Conservation (phyloP, 176 grass and related monocot genomes). For the Oryza meyeriana region DNA sequence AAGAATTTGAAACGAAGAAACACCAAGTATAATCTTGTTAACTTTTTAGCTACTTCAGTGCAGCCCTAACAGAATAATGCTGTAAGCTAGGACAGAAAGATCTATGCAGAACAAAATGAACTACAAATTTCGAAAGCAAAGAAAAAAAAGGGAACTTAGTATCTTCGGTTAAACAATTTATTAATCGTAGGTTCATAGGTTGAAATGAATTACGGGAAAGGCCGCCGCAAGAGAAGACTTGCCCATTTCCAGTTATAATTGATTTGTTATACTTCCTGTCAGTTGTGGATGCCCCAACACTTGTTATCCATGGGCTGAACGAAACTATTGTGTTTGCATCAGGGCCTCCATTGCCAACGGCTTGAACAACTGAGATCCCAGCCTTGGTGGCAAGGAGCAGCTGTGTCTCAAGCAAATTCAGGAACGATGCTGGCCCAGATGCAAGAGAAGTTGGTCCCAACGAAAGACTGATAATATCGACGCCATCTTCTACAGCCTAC, state of each 20-base stretch:
- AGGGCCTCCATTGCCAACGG: slow-evolving; percentile 77
- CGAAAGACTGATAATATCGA: slow-evolving; percentile 78
- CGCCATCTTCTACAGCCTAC: slow-evolving; percentile 93
- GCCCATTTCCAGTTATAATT: slow-evolving; percentile 59
- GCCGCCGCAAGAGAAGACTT: slow-evolving; percentile 44
- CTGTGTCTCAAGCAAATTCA: slow-evolving; percentile 83
- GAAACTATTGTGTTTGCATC: slow-evolving; percentile 65
- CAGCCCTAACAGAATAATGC: background rate
- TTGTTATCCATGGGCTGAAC: slow-evolving; percentile 97
- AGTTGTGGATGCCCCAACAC: slow-evolving; percentile 70
- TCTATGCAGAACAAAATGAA: background rate
- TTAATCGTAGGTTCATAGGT: slow-evolving; percentile 18
- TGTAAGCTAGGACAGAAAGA: background rate
- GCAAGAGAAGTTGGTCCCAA: slow-evolving; percentile 62
- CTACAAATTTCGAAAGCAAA: background rate
- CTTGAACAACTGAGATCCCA: slow-evolving; percentile 85
- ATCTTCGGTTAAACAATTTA: background rate
- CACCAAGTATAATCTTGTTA: background rate
- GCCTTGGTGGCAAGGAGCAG: slow-evolving; percentile 87
- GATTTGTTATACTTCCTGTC: slow-evolving; percentile 74
- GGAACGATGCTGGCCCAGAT: slow-evolving; percentile 66
- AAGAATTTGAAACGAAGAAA: background rate
- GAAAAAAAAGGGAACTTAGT: background rate
- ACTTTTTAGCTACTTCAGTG: background rate
- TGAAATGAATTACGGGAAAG: slow-evolving; percentile 61